Percentiles rank a stretch among this genome's conserved stretches.
These are phyloP conservation scores for Capsicum pubescens DNA, from an alignment of 257 asterid species.

Conservation along the genomic window DNA sequence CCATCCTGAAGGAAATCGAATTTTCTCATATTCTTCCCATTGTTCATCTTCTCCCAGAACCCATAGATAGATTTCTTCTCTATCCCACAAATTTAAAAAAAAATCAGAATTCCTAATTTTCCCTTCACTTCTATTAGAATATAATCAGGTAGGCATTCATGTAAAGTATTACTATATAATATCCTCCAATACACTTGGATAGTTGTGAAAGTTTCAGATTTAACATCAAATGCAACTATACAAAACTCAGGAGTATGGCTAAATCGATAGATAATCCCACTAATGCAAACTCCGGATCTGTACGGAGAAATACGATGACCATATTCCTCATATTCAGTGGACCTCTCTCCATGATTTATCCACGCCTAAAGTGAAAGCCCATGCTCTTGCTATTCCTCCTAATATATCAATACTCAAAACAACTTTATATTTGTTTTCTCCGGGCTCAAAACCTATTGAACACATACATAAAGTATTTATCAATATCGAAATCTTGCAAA, in stretches of 20 bases:
- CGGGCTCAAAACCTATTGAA: too few relatives aligned
- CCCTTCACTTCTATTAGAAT: not conserved
- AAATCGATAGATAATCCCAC: not conserved
- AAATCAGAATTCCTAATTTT: not conserved
- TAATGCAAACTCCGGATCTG: not conserved
- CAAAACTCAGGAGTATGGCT: too few relatives aligned
- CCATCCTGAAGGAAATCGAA: not conserved
- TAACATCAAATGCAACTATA: not conserved
- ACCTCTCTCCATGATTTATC: too few relatives aligned
- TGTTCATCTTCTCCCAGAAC: not conserved
- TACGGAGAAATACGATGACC: too few relatives aligned
- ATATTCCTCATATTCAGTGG: too few relatives aligned
- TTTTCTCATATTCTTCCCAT: not conserved
- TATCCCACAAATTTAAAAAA: not conserved
- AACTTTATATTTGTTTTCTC: too few relatives aligned
- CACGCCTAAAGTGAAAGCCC: too few relatives aligned
- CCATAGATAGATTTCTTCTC: not conserved
- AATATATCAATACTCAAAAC: too few relatives aligned
- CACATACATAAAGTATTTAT: too few relatives aligned
- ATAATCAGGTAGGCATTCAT: not conserved
- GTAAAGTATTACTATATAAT: not conserved
- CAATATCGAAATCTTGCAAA: too few relatives aligned
- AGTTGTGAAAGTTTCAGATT: not conserved
- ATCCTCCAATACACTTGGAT: not conserved
- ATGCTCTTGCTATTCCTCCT: too few relatives aligned